Evolutionary conservation across 305 asterid genomes (phyloP), one percentile per base, ranked within the genome.

Genomic region (Euphrasia arctica): DNA sequence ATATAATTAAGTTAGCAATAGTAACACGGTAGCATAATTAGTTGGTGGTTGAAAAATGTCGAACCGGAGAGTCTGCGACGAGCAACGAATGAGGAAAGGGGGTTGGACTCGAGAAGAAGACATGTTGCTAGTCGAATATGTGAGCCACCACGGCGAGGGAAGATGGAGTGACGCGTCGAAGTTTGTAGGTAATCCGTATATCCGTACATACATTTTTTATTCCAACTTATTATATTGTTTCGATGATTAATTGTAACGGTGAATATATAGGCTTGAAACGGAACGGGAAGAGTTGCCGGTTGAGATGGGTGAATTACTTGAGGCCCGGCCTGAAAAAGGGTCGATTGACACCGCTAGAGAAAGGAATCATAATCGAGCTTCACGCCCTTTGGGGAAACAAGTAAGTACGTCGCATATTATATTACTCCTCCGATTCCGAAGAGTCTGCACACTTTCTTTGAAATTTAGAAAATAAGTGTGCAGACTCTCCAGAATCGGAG

Each of bases 101-200:
- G 91, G 91, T 2, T 89, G 95, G 97, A 85, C 94, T 2, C 80
- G 87, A 42, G 88, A 81, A 63, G 97, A 89, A 66, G 97, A 89
- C 58, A 77, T 69, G 77, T 60, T 87, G 28, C 91, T 89, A 15
- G 64, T 74, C 27, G 77, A 80, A 54, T 83, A 85, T 66, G 89
- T 89, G 15, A 74, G 62, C 25, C 70, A 74, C 69, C 72, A 83
- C 71, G 94, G 95, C 50, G 94, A 87, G 14, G 97, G 97, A 41
- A 76, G 94, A 83, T 89, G 97, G 97, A 87, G 90, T 58, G 82
- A 72, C 45, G 95, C 84, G 5, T 74, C 97, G 12, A 71, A 76
- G 48, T 80, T 68, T 68, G 67, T 91, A 64, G 97, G 97, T 89
- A 67, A 8, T 18, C 22, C 22, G 22, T 18, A 18, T 25, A 25